Percentiles rank a stretch among this genome's conserved stretches.
These are phyloP conservation scores for Pyrenochaeta sp. DNA, from an alignment of 2,329 filamentous ascomycete species.

Conservation along the genomic window DNA sequence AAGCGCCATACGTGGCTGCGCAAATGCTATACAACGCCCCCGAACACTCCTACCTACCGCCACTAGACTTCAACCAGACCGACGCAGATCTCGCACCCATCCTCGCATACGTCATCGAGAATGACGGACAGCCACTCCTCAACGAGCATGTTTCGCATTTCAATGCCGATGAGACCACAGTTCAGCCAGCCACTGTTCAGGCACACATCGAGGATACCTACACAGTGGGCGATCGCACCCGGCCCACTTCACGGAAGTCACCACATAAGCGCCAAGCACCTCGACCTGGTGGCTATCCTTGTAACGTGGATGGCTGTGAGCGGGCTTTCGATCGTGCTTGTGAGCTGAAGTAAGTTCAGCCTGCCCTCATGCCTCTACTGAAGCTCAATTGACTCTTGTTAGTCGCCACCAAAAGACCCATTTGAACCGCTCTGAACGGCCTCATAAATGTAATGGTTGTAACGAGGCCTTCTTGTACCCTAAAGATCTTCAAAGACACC, in stretches of 20 bases:
- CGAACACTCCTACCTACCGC: conserved; percentile 2
- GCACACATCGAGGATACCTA: conserved; percentile 40
- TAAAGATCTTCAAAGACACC: conserved; percentile 44
- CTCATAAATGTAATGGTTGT: conserved; percentile 43
- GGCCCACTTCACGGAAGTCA: conserved; percentile 6
- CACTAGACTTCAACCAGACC: conserved; percentile 10
- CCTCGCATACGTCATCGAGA: conserved; percentile 9
- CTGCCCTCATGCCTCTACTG: not conserved
- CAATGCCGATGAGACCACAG: conserved; percentile 36
- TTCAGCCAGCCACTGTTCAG: conserved; percentile 36
- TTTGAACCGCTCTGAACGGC: conserved; percentile 31
- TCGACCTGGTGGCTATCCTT: conserved; percentile 36
- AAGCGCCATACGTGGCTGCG: conserved; percentile 11
- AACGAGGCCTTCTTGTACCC: conserved; percentile 45
- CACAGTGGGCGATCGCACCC: conserved; percentile 37
- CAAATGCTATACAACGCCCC: conserved; percentile 4
- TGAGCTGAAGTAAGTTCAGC: conserved; percentile 44
- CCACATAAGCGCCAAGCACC: conserved; percentile 35
- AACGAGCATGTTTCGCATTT: conserved; percentile 22
- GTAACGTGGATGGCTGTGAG: conserved; percentile 28
- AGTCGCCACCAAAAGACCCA: conserved; percentile 48
- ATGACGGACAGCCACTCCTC: conserved; percentile 11
- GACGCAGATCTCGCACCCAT: conserved; percentile 11
- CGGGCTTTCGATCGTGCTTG: conserved; percentile 43
- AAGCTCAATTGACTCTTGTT: conserved; percentile 13